Evolutionary conservation across 352 stramenopile genomes (phyloP).

Genomic region (Globisporangium okanoganense): DNA sequence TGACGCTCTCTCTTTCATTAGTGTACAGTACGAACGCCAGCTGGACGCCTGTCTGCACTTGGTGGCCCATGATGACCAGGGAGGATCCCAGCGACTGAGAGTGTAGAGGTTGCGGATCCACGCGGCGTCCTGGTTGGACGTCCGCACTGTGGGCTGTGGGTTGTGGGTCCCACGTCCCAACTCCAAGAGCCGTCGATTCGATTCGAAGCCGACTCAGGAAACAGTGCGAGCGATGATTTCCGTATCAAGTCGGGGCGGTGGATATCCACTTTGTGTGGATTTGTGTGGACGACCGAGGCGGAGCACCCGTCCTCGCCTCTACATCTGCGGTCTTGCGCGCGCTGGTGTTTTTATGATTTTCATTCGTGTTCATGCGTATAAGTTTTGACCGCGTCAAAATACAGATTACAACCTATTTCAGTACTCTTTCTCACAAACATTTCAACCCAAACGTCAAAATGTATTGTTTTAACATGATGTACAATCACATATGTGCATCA

Average conservation of each 20-base stretch:
- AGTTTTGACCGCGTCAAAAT: not conserved
- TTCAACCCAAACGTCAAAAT: not conserved
- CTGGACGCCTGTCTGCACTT: not conserved
- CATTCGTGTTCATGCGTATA: not conserved
- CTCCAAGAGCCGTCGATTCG: not conserved
- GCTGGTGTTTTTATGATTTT: not conserved
- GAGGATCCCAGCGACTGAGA: not conserved
- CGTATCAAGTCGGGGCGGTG: not conserved
- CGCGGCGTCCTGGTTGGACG: no score
- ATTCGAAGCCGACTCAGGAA: not conserved
- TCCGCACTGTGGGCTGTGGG: not conserved
- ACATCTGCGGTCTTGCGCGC: not conserved
- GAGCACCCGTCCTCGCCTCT: not conserved
- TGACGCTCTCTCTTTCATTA: not conserved
- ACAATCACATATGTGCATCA: not conserved
- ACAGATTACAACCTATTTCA: not conserved
- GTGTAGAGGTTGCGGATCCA: no score
- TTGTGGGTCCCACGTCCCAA: no score
- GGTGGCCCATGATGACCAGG: not conserved
- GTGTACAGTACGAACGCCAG: no score
- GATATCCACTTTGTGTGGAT: not conserved
- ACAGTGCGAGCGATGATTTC: not conserved
- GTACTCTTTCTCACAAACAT: not conserved
- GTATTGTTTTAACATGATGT: not conserved
- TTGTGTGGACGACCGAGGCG: not conserved